These are phyloP conservation scores for Hypoxylon sp. DNA, from an alignment of 2,329 filamentous ascomycete genomes.

Conservation along the genomic window DNA sequence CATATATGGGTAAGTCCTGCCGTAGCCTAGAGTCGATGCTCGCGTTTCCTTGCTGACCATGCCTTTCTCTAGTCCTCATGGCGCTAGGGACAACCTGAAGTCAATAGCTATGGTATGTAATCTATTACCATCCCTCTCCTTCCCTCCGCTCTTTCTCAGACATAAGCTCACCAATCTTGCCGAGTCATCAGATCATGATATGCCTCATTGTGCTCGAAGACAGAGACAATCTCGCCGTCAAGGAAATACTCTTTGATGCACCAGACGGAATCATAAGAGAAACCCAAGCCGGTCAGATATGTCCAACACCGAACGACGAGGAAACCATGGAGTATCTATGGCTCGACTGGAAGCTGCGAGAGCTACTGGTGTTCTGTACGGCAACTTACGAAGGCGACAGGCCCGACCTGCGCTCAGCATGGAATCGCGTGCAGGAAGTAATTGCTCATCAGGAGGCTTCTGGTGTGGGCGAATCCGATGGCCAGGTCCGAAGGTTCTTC, in stretches of 20 bases:
- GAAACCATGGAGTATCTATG: neutral
- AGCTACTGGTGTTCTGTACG: neutral
- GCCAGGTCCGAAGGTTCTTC: neutral
- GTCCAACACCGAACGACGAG: neutral
- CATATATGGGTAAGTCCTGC: neutral
- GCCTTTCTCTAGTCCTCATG: neutral
- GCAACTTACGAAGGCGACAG: neutral
- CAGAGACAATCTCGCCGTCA: neutral
- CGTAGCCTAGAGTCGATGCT: neutral
- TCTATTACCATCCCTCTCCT: neutral
- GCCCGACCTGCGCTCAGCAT: neutral
- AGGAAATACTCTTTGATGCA: neutral
- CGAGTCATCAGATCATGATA: constrained; percentile 6
- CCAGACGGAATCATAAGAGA: neutral
- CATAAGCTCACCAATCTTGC: no score
- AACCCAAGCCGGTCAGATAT: neutral
- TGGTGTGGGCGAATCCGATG: neutral
- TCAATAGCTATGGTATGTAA: neutral
- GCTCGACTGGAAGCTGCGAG: neutral
- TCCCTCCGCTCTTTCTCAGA: no score
- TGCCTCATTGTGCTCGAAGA: neutral
- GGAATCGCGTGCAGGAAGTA: neutral
- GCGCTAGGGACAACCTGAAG: neutral
- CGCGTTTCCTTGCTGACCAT: neutral
- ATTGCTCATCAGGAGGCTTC: neutral